A percentile compares a stretch with the other conserved stretches of the same genome.
These are phyloP conservation scores for Candida fluviatilis DNA, from an alignment of 805 yeast genomes.

Conservation along the genomic window DNA sequence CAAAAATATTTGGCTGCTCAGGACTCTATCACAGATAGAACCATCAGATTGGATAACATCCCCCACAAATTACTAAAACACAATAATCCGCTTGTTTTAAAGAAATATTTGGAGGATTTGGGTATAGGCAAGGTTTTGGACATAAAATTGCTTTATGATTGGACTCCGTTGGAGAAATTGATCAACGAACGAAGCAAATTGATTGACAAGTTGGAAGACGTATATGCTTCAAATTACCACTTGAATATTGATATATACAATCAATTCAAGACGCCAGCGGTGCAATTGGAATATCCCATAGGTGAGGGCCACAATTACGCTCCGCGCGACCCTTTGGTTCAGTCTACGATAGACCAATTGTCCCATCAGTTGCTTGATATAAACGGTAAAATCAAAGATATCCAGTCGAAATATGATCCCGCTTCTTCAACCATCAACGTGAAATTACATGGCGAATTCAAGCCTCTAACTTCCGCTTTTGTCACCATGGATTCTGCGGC, in stretches of 20 bases:
- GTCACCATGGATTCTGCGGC: constrained; percentile 82
- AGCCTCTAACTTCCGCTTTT: constrained; percentile 43
- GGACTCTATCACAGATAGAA: constrained; percentile 56
- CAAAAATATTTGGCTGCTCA: constrained; percentile 58
- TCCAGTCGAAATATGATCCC: constrained; percentile 30
- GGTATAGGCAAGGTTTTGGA: constrained; percentile 54
- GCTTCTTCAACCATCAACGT: constrained; percentile 21
- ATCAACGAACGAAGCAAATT: constrained; percentile 30
- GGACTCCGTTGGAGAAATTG: constrained; percentile 37
- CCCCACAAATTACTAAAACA: constrained; percentile 38
- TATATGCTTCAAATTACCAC: constrained; percentile 40
- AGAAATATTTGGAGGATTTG: constrained; percentile 48
- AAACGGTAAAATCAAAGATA: constrained; percentile 34
- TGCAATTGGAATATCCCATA: constrained; percentile 14
- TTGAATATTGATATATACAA: constrained; percentile 38
- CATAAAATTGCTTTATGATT: constrained; percentile 45
- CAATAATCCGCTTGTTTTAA: constrained; percentile 40
- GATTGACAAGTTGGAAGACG: constrained; percentile 33
- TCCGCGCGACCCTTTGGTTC: constrained; percentile 1
- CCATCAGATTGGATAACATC: constrained; percentile 52
- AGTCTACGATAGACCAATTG: constrained; percentile 27
- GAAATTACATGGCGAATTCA: constrained; percentile 26
- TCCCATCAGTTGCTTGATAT: constrained; percentile 30
- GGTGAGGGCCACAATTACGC: not conserved
- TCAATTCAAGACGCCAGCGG: constrained; percentile 29